Evolutionary conservation across 2,329 filamentous ascomycete genomes (phyloP).

Genomic region (Ceratocystis eucalypticola): DNA sequence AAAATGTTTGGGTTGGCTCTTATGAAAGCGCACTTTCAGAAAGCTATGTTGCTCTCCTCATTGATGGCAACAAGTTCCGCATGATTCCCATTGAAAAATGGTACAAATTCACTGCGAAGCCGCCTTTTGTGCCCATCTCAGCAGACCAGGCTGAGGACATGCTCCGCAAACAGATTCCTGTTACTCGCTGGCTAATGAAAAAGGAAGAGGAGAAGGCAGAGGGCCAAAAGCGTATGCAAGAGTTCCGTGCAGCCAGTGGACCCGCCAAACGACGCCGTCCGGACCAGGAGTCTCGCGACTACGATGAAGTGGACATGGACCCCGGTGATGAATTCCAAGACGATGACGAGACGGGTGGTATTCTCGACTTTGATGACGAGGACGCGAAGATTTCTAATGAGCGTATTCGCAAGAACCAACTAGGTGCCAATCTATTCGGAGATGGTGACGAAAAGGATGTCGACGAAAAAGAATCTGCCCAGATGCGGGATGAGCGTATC

Average conservation of each 20-base stretch:
- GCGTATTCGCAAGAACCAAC: conserved; percentile 63
- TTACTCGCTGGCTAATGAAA: conserved; percentile 69
- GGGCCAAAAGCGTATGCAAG: conserved; percentile 46
- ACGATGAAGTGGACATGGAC: conserved; percentile 52
- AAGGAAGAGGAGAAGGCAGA: conserved; percentile 43
- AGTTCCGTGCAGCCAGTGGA: conserved; percentile 23
- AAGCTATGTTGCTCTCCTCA: conserved; percentile 66
- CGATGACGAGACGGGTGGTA: conserved; percentile 65
- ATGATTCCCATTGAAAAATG: conserved; percentile 92
- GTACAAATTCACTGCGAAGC: conserved; percentile 77
- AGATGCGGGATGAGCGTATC: conserved; percentile 53
- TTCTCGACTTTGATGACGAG: conserved; percentile 70
- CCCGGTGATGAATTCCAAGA: conserved; percentile 67
- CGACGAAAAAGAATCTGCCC: conserved; percentile 58
- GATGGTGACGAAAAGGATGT: conserved; percentile 56
- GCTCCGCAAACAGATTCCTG: conserved; percentile 65
- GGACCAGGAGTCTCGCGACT: conserved; percentile 33
- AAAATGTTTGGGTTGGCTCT: conserved; percentile 83
- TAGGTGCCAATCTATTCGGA: conserved; percentile 75
- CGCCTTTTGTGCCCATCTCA: conserved; percentile 61
- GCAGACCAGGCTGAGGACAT: conserved; percentile 75
- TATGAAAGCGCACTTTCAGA: conserved; percentile 84
- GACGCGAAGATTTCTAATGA: conserved; percentile 59
- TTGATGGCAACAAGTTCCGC: conserved; percentile 55
- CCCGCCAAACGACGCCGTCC: conserved; percentile 13